A percentile compares a stretch with the other conserved stretches of the same genome.
Evolutionary conservation across 2,329 filamentous ascomycete species (phyloP).

Genomic region (Ceratocystiopsis minuta): DNA sequence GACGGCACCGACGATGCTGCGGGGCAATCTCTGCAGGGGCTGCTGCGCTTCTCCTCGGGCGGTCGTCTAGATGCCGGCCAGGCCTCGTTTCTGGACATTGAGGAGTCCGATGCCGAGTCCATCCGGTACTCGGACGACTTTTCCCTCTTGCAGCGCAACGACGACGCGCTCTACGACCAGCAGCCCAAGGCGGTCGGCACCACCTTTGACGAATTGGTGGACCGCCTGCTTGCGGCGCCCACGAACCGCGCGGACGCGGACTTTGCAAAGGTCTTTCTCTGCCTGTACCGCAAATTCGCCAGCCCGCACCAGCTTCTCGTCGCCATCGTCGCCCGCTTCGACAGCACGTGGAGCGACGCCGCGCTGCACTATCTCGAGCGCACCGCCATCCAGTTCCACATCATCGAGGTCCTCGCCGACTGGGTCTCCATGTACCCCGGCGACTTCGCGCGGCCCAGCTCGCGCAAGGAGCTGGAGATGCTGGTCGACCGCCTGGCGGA

Average conservation of each 20-base stretch:
- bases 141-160: constrained; percentile 46
- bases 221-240: constrained; percentile 66
- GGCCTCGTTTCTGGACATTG: constrained; percentile 46
- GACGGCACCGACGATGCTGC: constrained; percentile 27
- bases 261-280: constrained; percentile 76
- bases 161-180: constrained; percentile 40
- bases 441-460: constrained; percentile 69
- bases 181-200: constrained; percentile 33
- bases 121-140: constrained; percentile 48
- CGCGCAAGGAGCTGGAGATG: constrained; percentile 50
- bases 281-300: constrained; percentile 85
- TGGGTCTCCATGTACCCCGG: constrained; percentile 86
- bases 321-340: constrained; percentile 60
- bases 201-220: constrained; percentile 56
- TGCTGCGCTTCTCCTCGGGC: constrained; percentile 29
- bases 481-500: constrained; percentile 61
- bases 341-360: constrained; percentile 49
- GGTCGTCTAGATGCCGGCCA: constrained; percentile 31
- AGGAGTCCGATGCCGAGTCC: constrained; percentile 53
- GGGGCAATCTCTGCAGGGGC: constrained; percentile 27
- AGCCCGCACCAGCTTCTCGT: constrained; percentile 62
- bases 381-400: constrained; percentile 64
- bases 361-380: constrained; percentile 54
- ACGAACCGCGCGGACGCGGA: constrained; percentile 78
- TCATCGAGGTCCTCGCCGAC: constrained; percentile 66